Base-by-base conservation (phyloP, 2,329 filamentous ascomycete genomes). In the Apiospora kogelbergensis region DNA sequence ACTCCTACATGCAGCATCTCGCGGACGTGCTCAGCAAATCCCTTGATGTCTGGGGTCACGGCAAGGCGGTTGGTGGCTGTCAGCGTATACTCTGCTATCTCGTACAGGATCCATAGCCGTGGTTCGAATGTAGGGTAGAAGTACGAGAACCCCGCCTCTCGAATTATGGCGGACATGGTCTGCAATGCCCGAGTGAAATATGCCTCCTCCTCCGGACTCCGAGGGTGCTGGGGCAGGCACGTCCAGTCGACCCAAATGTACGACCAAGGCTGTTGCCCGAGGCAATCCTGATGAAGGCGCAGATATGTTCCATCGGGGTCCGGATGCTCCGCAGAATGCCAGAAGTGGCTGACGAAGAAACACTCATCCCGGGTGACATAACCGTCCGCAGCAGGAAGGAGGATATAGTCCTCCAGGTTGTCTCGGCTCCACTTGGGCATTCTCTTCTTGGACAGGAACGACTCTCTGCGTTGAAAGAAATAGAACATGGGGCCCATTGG, bases 171-270 rank as follows among this genome's bases (percentile, higher is more conserved):
- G 2, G 73, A 70, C 69, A 76, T 74, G 11, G 71, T 76, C 46
- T 65, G 53, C 26, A 76, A 65, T 7, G 68, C 67, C 30, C 71
- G 69, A 30, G 69, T 20, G 70, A 77, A 76, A 67, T 75, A 77
- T 20, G 20, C 20, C 65, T 73, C 63, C 67, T 76, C 72, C 15
- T 42, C 15, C 44, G 24, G 2, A 24, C 65, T 71, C 65, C 75
- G 74, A 33, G 73, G 74, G n/a, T 57, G 9, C 48, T 77, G 74
- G 15, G 74, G 75, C 68, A 74, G 69, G 67, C 74, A 77, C 20
- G 72, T 72, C 74, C 74, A 76, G 44, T 76, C 74, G 37, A 74
- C 68, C 74, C 74, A 77, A n/a, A 76, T 70, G 48, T 75, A 75
- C 45, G 64, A 70, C 75, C 75, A 76, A 20, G 66, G 17, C 37